Percentiles rank a stretch among this genome's conserved stretches.
Conservation (phyloP, 352 stramenopile species). For the Globisporangium paddicum region DNA sequence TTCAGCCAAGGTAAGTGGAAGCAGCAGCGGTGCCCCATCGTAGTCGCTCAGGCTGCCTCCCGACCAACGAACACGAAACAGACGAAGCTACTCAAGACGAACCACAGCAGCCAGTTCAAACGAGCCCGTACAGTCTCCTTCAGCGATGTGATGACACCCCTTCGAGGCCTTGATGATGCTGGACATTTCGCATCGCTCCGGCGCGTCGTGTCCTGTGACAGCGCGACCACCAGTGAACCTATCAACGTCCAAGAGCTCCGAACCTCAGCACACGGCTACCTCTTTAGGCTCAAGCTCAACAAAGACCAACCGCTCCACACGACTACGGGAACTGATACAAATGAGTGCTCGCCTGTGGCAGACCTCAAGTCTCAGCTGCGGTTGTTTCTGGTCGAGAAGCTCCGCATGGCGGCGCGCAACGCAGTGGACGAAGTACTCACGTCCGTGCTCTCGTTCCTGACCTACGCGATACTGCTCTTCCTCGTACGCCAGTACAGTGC, state of each 20-base stretch:
- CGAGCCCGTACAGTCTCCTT: slow-evolving; percentile 12
- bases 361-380: neutral
- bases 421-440: slow-evolving; percentile 30
- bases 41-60: neutral
- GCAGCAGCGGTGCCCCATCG: slow-evolving; percentile 15
- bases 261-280: neutral
- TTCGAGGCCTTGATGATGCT: neutral
- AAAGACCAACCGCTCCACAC: neutral
- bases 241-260: neutral
- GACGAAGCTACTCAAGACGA: neutral
- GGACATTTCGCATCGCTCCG: slow-evolving; percentile 10
- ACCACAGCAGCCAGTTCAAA: neutral
- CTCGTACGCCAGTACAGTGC: slow-evolving; percentile 34
- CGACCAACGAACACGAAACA: too few species aligned
- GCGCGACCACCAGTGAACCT: neutral
- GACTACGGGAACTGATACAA: neutral
- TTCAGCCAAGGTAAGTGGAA: slow-evolving; percentile 4
- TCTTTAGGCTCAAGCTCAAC: neutral
- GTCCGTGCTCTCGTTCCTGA: slow-evolving; percentile 33
- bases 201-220: slow-evolving; percentile 19
- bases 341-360: neutral
- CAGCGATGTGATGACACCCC: neutral
- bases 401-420: slow-evolving; percentile 22
- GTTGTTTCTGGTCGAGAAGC: slow-evolving; percentile 18
- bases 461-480: slow-evolving; percentile 31